Evolutionary conservation across 768 basidiomycete genomes (phyloP).

Genomic region (Rhodotorula graminis): DNA sequence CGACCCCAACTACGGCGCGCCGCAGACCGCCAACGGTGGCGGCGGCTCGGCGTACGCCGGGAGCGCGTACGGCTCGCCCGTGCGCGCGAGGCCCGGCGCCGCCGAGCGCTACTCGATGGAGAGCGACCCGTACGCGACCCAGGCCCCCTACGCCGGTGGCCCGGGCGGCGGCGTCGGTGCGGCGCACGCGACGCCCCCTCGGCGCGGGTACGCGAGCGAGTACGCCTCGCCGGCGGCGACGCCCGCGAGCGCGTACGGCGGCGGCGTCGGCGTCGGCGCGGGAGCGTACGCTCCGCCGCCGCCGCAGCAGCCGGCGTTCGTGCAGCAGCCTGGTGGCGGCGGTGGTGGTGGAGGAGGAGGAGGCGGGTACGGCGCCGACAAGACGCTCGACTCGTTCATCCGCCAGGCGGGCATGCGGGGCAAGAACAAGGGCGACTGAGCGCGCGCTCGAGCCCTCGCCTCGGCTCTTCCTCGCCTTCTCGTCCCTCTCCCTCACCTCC

Average conservation of each 20-base stretch:
- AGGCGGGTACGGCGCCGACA: neutral
- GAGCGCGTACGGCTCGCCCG: neutral
- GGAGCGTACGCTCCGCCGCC: neutral
- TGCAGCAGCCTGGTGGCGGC: neutral
- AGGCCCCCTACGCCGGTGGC: neutral
- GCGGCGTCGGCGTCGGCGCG: neutral
- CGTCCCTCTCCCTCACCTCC: neutral
- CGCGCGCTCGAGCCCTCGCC: rapidly evolving
- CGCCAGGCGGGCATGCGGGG: slow-evolving; percentile 24
- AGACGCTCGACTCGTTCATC: slow-evolving; percentile 18
- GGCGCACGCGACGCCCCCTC: slow-evolving; percentile 17
- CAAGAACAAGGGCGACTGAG: slow-evolving; percentile 36
- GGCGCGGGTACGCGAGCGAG: slow-evolving; percentile 21
- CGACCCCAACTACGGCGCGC: slow-evolving; percentile 3
- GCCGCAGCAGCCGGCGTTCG: neutral
- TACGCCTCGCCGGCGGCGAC: neutral
- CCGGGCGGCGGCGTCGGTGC: neutral
- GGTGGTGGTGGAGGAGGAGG: neutral
- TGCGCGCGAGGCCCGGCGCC: neutral
- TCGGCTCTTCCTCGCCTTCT: neutral
- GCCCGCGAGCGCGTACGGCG: neutral
- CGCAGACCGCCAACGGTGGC: neutral
- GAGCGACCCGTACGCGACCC: slow-evolving; percentile 7
- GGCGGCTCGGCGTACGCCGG: neutral
- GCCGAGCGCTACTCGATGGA: slow-evolving; percentile 1